Percentiles rank a stretch among this genome's conserved stretches.
Evolutionary conservation across 2,329 filamentous ascomycete genomes (phyloP).

Genomic region (Endocalyx cinctus): DNA sequence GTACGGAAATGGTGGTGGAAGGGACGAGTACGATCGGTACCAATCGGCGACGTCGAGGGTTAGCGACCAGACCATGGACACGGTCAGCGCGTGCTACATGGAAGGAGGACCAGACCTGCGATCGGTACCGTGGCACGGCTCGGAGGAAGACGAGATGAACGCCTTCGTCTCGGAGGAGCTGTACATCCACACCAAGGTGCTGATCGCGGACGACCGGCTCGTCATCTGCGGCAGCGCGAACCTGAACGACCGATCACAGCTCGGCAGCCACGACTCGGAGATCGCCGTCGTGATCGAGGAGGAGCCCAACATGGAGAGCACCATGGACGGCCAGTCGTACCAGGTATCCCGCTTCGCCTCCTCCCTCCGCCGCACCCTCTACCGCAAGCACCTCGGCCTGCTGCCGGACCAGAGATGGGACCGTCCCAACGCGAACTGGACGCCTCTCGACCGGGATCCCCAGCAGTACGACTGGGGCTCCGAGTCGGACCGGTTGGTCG

Average conservation of each 20-base stretch:
- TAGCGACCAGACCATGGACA: constrained; percentile 62
- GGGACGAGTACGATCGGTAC: constrained; percentile 61
- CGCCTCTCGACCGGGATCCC: constrained; percentile 62
- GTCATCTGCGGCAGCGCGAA: constrained; percentile 86
- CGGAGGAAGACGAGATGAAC: constrained; percentile 51
- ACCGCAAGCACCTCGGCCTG: constrained; percentile 86
- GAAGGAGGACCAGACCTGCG: constrained; percentile 66
- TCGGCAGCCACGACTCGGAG: constrained; percentile 81
- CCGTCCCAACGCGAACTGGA: constrained; percentile 66
- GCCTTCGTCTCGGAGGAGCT: constrained; percentile 66
- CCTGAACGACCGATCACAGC: constrained; percentile 84
- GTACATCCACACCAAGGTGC: constrained; percentile 75
- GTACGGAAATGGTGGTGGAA: constrained; percentile 19
- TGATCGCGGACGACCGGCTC: constrained; percentile 82
- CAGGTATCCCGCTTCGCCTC: constrained; percentile 71
- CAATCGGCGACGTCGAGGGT: constrained; percentile 62
- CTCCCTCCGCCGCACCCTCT: constrained; percentile 77
- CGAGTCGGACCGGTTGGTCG: constrained; percentile 61
- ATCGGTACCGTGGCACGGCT: constrained; percentile 49
- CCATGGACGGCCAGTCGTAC: constrained; percentile 70
- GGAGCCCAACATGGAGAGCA: constrained; percentile 61
- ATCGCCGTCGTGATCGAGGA: constrained; percentile 89
- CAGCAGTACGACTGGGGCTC: constrained; percentile 74
- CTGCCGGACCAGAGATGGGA: constrained; percentile 70
- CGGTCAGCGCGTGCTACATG: constrained; percentile 80